A percentile compares a stretch with the other conserved stretches of the same genome.
Conservation (phyloP, 441 rosid genomes). For the Lepidium campestre region DNA sequence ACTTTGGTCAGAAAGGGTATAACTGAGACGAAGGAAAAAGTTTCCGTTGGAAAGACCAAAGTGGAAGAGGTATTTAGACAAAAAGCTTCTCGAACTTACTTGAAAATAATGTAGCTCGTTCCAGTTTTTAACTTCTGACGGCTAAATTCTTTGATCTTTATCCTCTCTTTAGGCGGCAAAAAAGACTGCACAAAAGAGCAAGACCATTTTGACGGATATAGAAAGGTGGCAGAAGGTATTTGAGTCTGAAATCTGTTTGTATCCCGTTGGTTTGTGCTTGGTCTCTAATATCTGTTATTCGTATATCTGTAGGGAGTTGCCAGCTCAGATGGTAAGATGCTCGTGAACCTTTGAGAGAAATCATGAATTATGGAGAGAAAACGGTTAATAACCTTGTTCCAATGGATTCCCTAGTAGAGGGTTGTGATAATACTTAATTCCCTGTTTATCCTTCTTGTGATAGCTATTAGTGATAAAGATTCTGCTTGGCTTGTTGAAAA, state of each 20-base stretch:
- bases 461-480: not conserved
- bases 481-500: not conserved
- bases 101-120: not conserved
- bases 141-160: not conserved
- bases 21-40: conserved; percentile 85
- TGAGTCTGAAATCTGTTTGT: conserved; percentile 3
- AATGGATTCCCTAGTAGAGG: not conserved
- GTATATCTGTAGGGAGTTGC: conserved; percentile 82
- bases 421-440: not conserved
- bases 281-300: conserved; percentile 24
- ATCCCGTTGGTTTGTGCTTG: conserved; percentile 5
- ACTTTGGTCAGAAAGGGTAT: conserved; percentile 73
- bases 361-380: not conserved
- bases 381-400: not conserved
- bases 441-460: not conserved
- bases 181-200: conserved; percentile 84
- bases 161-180: conserved; percentile 67
- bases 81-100: not conserved
- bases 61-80: conserved; percentile 74
- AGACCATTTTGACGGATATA: conserved; percentile 78
- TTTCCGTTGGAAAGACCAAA: conserved; percentile 83
- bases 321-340: conserved; percentile 72
- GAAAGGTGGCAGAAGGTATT: conserved; percentile 97
- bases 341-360: not conserved
- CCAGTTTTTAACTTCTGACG: not conserved